These are phyloP conservation scores for Globisporangium barbulae DNA, from an alignment of 352 stramenopile species.

Conservation along the genomic window DNA sequence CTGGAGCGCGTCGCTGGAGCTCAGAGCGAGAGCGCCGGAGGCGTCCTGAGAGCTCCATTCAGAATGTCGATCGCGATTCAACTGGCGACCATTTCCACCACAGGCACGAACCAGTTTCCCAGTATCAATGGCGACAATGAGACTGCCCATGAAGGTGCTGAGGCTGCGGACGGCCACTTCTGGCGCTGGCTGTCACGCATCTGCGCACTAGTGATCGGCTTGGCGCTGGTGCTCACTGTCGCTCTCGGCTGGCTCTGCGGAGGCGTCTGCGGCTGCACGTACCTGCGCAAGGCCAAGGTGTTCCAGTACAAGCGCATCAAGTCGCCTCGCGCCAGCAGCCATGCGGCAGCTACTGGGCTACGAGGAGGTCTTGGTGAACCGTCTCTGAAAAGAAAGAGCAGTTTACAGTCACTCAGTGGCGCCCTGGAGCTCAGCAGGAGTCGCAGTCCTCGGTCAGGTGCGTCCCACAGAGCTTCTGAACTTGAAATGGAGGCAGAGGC, in stretches of 20 bases:
- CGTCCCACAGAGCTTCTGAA: too few species aligned
- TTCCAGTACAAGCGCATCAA: constrained; percentile 54
- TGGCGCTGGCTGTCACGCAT: constrained; percentile 27
- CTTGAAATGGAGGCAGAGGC: not conserved
- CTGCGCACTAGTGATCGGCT: constrained; percentile 4
- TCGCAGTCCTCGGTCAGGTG: not conserved
- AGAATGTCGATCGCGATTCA: constrained; percentile 14
- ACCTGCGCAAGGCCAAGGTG: constrained; percentile 19
- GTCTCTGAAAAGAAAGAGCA: not conserved
- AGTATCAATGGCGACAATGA: not conserved
- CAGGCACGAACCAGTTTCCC: not conserved
- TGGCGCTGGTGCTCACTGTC: constrained; percentile 17
- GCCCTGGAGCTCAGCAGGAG: not conserved
- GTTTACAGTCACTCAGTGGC: not conserved
- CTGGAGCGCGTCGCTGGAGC: not conserved
- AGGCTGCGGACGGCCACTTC: constrained; percentile 20
- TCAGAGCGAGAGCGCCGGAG: not conserved
- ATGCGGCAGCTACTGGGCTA: not conserved
- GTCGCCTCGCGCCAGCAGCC: constrained; percentile 15
- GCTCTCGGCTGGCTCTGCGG: constrained; percentile 21
- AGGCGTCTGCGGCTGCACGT: constrained; percentile 8
- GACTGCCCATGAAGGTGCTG: not conserved
- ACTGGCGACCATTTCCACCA: not conserved
- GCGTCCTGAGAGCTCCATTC: not conserved
- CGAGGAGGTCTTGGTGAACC: not conserved